phyloP scores from a whole-genome alignment of 2,329 filamentous ascomycete genomes.

The Chrysoporthe austroafricana region DNA sequence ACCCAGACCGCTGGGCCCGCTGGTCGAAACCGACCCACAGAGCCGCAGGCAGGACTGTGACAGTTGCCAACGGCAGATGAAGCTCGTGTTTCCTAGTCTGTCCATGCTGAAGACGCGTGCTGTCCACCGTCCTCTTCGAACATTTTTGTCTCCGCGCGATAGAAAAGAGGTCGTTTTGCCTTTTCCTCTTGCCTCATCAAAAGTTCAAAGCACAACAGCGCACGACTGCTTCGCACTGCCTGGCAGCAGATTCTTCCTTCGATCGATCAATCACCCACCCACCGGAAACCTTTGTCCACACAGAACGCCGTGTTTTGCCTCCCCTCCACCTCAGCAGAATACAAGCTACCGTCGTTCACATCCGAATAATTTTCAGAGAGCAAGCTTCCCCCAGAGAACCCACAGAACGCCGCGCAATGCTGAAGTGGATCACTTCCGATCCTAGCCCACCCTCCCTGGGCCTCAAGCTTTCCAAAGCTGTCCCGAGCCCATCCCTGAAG shows the following conservation, averaged over 20 bases:
- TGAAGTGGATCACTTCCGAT: conserved; percentile 14
- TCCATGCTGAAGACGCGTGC: background rate
- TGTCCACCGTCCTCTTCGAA: conserved; percentile 11
- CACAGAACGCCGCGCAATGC: conserved; percentile 29
- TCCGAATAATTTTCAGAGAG: background rate
- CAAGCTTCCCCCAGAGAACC: background rate
- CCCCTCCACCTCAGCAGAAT: background rate
- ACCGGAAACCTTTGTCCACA: conserved; percentile 13
- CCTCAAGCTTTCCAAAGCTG: conserved; percentile 16
- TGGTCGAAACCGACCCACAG: conserved; percentile 2
- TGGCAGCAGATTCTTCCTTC: conserved; percentile 4
- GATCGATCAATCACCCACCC: conserved; percentile 10
- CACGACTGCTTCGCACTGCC: conserved; percentile 17
- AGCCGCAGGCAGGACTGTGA: background rate
- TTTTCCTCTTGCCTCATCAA: conserved; percentile 24
- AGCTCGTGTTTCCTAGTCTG: conserved; percentile 5
- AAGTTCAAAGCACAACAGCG: conserved; percentile 8
- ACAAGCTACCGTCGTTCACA: conserved; percentile 12
- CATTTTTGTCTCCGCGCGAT: conserved; percentile 1
- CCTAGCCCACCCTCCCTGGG: conserved; percentile 2
- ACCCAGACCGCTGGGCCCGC: conserved; percentile 1
- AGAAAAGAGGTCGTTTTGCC: background rate
- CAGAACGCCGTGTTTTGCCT: conserved; percentile 20
- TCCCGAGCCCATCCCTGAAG: background rate
- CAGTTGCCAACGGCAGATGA: conserved; percentile 1